Percentiles rank a stretch among this genome's conserved stretches.
These are phyloP conservation scores for Rhododendron mucronatum DNA, from an alignment of 148 eudicot genomes.

Conservation along the genomic window DNA sequence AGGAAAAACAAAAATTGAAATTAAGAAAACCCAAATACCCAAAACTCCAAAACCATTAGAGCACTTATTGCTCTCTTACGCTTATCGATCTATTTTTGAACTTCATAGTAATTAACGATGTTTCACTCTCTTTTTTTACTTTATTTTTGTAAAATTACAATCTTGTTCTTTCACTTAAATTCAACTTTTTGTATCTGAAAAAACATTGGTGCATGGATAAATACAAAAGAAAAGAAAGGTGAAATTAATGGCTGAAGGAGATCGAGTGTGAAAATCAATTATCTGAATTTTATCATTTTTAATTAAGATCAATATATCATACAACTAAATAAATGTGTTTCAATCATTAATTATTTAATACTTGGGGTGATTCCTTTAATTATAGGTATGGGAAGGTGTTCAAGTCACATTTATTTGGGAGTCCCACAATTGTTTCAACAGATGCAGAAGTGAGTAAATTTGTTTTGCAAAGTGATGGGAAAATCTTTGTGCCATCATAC, in stretches of 20 bases:
- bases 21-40: not conserved
- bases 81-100: not conserved
- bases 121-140: not conserved
- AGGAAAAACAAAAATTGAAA: not conserved
- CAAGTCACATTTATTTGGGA: slow-evolving; percentile 88
- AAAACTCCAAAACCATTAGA: not conserved
- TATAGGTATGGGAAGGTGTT: slow-evolving; percentile 80
- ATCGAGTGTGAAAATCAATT: not conserved
- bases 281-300: not conserved
- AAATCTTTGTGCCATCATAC: slow-evolving; percentile 69
- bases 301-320: not conserved
- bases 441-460: slow-evolving; percentile 85
- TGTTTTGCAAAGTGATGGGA: slow-evolving; percentile 78
- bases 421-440: slow-evolving; percentile 66
- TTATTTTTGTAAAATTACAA: not conserved
- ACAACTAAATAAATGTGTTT: not conserved
- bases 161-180: not conserved
- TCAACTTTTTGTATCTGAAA: not conserved
- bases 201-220: not conserved
- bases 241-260: not conserved
- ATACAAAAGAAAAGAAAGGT: not conserved
- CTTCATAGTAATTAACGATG: not conserved
- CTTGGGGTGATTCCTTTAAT: not conserved
- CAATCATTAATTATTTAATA: not conserved
- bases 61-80: not conserved